Conservation (phyloP, 108 stramenopile species). For the Cyclotella cryptica region DNA sequence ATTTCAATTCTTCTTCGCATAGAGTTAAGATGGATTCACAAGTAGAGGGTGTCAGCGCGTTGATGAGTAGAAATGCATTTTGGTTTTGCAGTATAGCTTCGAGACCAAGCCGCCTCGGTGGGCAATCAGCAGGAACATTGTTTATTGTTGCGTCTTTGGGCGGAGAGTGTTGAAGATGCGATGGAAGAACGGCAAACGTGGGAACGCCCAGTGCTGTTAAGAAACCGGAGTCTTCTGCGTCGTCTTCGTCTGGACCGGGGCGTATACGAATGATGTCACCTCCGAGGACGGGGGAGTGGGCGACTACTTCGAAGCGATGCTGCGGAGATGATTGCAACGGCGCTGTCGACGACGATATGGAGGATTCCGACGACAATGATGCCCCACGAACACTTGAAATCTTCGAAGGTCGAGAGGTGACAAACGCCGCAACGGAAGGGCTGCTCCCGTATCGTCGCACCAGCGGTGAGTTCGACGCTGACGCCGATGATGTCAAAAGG, state of each 20-base stretch:
- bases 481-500: not conserved
- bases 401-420: not conserved
- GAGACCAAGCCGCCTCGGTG: slow-evolving; percentile 54
- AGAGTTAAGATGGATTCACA: slow-evolving; percentile 69
- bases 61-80: slow-evolving; percentile 68
- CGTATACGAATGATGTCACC: slow-evolving; percentile 50
- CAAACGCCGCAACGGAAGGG: not conserved
- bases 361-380: not conserved
- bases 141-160: not conserved
- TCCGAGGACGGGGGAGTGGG: slow-evolving; percentile 38
- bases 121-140: not conserved
- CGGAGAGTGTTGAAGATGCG: slow-evolving; percentile 3
- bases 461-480: not conserved
- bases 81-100: slow-evolving; percentile 61
- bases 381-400: not conserved
- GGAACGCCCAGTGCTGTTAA: slow-evolving; percentile 64
- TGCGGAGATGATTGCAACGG: not conserved
- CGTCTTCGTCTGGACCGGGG: slow-evolving; percentile 33
- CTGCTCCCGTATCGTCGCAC: not conserved
- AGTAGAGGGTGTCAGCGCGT: slow-evolving; percentile 52
- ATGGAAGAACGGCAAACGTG: slow-evolving; percentile 63
- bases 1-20: slow-evolving; percentile 59
- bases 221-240: slow-evolving; percentile 34
- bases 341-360: not conserved
- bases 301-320: slow-evolving; percentile 31